phyloP scores from a whole-genome alignment of 1,139 yeast species.

The Saccharomycopsis hybrid region DNA sequence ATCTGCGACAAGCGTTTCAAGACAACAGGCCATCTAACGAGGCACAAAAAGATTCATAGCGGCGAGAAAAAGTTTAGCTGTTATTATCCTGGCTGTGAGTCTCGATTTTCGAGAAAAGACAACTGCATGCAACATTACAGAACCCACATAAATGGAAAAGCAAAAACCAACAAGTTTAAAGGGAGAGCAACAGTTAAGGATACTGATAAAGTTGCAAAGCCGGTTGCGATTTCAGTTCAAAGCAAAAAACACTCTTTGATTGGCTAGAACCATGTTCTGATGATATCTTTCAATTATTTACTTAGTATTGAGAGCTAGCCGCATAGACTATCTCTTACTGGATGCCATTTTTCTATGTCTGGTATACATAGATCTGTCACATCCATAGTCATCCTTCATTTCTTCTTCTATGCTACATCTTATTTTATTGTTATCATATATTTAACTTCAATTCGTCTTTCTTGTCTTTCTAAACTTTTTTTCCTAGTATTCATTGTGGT shows the following conservation, averaged over 20 bases:
- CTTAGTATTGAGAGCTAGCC: too few relatives aligned
- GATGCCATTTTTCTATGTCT: too few relatives aligned
- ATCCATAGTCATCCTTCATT: too few relatives aligned
- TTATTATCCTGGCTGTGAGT: slow-evolving; percentile 14
- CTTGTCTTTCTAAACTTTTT: too few relatives aligned
- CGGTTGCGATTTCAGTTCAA: not conserved
- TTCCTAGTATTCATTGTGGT: too few relatives aligned
- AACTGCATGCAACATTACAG: slow-evolving; percentile 21
- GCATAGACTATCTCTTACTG: too few relatives aligned
- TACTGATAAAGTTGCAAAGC: not conserved
- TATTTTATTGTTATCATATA: too few relatives aligned
- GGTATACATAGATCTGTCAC: too few relatives aligned
- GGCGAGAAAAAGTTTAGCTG: slow-evolving; percentile 21
- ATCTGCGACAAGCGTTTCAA: slow-evolving; percentile 21
- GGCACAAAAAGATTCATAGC: slow-evolving; percentile 20
- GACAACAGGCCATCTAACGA: slow-evolving; percentile 19
- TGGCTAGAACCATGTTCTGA: too few relatives aligned
- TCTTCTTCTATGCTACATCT: too few relatives aligned
- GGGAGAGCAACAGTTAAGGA: not conserved
- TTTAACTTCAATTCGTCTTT: too few relatives aligned
- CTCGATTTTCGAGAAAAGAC: slow-evolving; percentile 20
- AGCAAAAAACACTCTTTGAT: not conserved
- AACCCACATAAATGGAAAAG: slow-evolving; percentile 9
- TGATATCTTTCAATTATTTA: too few relatives aligned
- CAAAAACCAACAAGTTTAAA: not conserved